These are phyloP conservation scores for Trichoderma polysporum DNA, from an alignment of 2,329 filamentous ascomycete genomes.

Conservation along the genomic window DNA sequence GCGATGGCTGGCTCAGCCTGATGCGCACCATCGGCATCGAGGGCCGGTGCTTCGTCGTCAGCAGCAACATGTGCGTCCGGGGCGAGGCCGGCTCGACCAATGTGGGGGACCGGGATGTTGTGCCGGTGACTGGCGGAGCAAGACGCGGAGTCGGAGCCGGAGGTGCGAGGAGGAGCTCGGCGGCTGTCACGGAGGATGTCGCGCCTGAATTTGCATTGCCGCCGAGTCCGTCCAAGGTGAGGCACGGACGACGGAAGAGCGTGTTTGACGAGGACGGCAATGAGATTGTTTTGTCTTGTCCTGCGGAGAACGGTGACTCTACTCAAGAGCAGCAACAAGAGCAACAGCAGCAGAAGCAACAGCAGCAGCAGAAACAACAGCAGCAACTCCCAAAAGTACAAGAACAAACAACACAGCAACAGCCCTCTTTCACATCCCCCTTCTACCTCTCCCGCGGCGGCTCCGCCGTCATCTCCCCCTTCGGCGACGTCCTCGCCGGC, in stretches of 20 bases:
- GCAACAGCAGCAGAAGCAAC: not conserved
- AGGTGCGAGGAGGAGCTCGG: conserved; percentile 35
- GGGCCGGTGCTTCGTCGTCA: conserved; percentile 81
- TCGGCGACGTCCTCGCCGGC: conserved; percentile 75
- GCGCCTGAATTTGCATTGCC: conserved; percentile 50
- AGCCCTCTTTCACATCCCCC: not conserved
- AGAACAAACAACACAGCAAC: not conserved
- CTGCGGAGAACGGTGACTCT: conserved; percentile 23
- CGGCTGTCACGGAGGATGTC: conserved; percentile 44
- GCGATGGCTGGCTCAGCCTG: conserved; percentile 79
- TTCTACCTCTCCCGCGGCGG: conserved; percentile 70
- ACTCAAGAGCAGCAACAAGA: not conserved
- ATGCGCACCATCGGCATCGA: conserved; percentile 81
- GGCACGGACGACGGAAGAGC: conserved; percentile 38
- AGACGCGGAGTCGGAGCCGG: not conserved
- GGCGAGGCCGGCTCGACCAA: not conserved
- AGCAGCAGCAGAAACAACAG: not conserved
- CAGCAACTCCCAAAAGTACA: not conserved
- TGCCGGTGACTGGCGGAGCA: conserved; percentile 1
- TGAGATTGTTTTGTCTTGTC: conserved; percentile 49
- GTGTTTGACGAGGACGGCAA: conserved; percentile 55
- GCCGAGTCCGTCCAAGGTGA: conserved; percentile 26
- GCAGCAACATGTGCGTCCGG: conserved; percentile 75
- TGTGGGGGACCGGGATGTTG: not conserved
- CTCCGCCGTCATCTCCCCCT: conserved; percentile 75